phyloP scores from a whole-genome alignment of 371 early-diverging fungal species.

The Mucor saturninus region DNA sequence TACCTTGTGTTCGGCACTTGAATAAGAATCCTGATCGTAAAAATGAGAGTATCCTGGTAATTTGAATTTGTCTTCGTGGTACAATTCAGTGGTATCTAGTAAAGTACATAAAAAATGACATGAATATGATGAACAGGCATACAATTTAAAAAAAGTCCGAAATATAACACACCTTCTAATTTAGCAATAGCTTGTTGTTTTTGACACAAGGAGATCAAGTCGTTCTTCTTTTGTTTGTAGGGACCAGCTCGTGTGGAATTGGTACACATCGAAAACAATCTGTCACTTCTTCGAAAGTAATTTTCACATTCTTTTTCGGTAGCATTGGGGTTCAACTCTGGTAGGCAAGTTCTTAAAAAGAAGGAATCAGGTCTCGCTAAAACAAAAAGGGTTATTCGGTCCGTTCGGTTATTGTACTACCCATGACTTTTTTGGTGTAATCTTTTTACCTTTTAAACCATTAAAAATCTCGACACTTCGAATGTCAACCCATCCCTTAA shows the following conservation, averaged over 20 bases:
- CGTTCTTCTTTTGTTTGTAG: conserved; percentile 15
- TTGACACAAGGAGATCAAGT: conserved; percentile 25
- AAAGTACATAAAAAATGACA: background rate
- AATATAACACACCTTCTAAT: conserved; percentile 17
- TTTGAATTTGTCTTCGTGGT: conserved; percentile 21
- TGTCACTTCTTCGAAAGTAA: conserved; percentile 33
- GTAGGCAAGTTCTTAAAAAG: conserved; percentile 35
- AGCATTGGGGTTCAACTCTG: conserved; percentile 23
- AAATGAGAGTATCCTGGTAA: conserved; percentile 27
- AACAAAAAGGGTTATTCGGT: conserved; percentile 19
- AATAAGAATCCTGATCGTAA: conserved; percentile 21
- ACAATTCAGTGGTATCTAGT: conserved; percentile 28
- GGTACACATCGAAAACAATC: conserved; percentile 31
- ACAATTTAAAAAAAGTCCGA: background rate
- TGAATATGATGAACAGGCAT: conserved; percentile 12
- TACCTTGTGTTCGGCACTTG: conserved; percentile 19
- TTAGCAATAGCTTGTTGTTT: conserved; percentile 24
- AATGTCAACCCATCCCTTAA: conserved; percentile 57
- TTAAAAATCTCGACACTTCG: conserved; percentile 46
- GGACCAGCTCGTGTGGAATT: background rate
- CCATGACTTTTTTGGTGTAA: background rate
- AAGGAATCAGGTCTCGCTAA: conserved; percentile 47
- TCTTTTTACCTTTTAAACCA: conserved; percentile 42
- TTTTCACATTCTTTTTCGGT: conserved; percentile 30
- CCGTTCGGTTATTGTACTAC: conserved; percentile 18